A percentile compares a stretch with the other conserved stretches of the same genome.
These are phyloP conservation scores for Fusarium tanahbumbuense DNA, from an alignment of 2,329 filamentous ascomycete genomes.

Conservation along the genomic window DNA sequence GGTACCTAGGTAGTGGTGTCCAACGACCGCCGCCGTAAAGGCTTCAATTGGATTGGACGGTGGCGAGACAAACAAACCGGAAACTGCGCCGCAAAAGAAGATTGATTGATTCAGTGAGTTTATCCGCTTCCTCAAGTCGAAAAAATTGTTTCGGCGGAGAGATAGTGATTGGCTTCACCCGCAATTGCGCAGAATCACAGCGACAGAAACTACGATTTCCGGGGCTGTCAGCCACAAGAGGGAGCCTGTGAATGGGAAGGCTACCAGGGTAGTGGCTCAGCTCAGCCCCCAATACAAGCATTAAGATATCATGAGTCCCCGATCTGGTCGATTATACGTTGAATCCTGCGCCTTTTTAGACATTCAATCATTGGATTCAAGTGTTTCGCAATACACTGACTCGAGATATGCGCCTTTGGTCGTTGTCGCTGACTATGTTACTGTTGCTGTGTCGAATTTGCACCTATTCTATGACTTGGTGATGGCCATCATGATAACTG, in stretches of 20 bases:
- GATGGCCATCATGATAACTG: background rate
- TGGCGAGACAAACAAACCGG: slow-evolving; percentile 19
- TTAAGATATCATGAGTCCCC: background rate
- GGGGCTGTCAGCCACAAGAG: slow-evolving; percentile 18
- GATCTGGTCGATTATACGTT: background rate
- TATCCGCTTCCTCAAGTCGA: slow-evolving; percentile 3
- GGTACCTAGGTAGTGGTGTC: background rate
- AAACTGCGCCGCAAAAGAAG: slow-evolving; percentile 8
- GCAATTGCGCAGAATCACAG: slow-evolving; percentile 19
- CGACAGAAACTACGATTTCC: background rate
- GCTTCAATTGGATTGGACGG: slow-evolving; percentile 28
- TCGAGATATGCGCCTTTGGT: background rate
- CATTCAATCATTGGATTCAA: background rate
- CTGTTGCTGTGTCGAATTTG: background rate
- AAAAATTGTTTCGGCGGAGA: slow-evolving; percentile 8
- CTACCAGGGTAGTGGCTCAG: slow-evolving; percentile 1
- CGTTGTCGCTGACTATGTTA: background rate
- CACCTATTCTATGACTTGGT: background rate
- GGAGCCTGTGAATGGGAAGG: background rate
- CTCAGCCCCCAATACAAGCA: slow-evolving; percentile 10
- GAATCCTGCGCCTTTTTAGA: background rate
- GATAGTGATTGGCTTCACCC: background rate
- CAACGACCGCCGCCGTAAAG: slow-evolving; percentile 21
- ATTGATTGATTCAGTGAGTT: background rate
- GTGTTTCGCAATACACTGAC: no score